phyloP scores from a whole-genome alignment of 768 basidiomycete genomes.

The Trametes cubensis region DNA sequence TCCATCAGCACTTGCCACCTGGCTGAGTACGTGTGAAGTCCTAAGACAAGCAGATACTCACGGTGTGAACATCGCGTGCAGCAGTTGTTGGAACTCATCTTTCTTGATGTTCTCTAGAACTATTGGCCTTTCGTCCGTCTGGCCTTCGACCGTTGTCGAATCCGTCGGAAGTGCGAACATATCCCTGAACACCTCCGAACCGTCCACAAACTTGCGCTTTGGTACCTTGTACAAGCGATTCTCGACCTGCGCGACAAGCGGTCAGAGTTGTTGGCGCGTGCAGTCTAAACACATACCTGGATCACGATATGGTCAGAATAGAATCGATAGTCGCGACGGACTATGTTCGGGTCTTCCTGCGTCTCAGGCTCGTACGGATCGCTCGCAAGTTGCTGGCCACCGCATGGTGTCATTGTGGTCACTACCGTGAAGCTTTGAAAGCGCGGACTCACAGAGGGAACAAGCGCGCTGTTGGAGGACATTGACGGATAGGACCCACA shows the following conservation, averaged over 20 bases:
- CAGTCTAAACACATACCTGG: neutral
- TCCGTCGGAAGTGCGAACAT: conserved; percentile 18
- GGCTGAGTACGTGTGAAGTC: neutral
- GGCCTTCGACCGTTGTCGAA: conserved; percentile 18
- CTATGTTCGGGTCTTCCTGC: neutral
- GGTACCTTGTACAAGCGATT: conserved; percentile 27
- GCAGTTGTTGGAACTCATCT: conserved; percentile 23
- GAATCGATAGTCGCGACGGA: neutral
- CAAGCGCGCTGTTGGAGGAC: no score
- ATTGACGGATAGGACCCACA: no score
- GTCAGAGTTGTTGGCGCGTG: neutral
- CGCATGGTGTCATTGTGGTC: no score
- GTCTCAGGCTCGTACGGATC: no score
- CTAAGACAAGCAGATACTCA: conserved; percentile 1
- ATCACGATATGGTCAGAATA: conserved; percentile 17
- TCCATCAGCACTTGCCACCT: no score
- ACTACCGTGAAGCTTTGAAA: no score
- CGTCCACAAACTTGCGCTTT: conserved; percentile 22
- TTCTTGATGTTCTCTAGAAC: conserved; percentile 15
- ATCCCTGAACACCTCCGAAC: conserved; percentile 28
- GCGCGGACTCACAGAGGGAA: no score
- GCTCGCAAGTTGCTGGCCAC: no score
- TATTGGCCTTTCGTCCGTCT: conserved; percentile 26
- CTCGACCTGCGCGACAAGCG: conserved; percentile 16
- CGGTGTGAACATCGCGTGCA: conserved; percentile 28